These are phyloP conservation scores for Mycena vitilis DNA, from an alignment of 768 basidiomycete species.

Conservation along the genomic window DNA sequence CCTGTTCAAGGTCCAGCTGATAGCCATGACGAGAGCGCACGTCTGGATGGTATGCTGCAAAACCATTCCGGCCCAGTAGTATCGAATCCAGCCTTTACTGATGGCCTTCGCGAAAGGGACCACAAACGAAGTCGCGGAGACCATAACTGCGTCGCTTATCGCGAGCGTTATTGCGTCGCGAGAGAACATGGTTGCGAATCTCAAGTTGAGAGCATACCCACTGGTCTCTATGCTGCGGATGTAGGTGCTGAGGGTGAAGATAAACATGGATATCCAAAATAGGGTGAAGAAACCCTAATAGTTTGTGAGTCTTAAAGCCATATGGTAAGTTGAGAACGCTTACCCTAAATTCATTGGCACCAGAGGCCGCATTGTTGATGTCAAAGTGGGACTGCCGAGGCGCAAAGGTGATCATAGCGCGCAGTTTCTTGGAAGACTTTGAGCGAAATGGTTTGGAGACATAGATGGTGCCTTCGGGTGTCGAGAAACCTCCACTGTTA, in stretches of 20 bases:
- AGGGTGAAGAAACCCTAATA: slow-evolving; percentile 92
- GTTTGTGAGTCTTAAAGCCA: slow-evolving; percentile 12
- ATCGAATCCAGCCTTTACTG: slow-evolving; percentile 82
- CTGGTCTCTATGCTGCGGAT: slow-evolving; percentile 79
- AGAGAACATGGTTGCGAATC: slow-evolving; percentile 89
- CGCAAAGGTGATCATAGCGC: slow-evolving; percentile 86
- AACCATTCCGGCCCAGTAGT: slow-evolving; percentile 79
- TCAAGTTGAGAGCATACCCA: slow-evolving; percentile 81
- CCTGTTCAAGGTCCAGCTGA: slow-evolving; percentile 93
- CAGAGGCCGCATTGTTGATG: slow-evolving; percentile 77
- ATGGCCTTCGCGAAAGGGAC: slow-evolving; percentile 87
- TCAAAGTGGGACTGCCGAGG: slow-evolving; percentile 91
- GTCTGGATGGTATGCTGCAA: slow-evolving; percentile 89
- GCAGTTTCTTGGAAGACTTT: slow-evolving; percentile 77
- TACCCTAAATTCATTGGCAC: slow-evolving; percentile 88
- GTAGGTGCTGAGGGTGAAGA: slow-evolving; percentile 84
- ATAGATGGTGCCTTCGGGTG: slow-evolving; percentile 74
- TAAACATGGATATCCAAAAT: slow-evolving; percentile 92
- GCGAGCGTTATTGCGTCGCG: slow-evolving; percentile 87
- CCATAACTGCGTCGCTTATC: slow-evolving; percentile 84
- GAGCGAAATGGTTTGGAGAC: slow-evolving; percentile 84
- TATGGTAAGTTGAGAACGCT: slow-evolving; percentile 33
- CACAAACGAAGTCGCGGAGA: slow-evolving; percentile 78
- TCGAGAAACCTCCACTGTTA: slow-evolving; percentile 59
- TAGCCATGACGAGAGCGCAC: slow-evolving; percentile 72